Percentiles rank a stretch among this genome's conserved stretches.
Evolutionary conservation across 352 stramenopile genomes (phyloP).

Genomic region (Pythium myriotylum): DNA sequence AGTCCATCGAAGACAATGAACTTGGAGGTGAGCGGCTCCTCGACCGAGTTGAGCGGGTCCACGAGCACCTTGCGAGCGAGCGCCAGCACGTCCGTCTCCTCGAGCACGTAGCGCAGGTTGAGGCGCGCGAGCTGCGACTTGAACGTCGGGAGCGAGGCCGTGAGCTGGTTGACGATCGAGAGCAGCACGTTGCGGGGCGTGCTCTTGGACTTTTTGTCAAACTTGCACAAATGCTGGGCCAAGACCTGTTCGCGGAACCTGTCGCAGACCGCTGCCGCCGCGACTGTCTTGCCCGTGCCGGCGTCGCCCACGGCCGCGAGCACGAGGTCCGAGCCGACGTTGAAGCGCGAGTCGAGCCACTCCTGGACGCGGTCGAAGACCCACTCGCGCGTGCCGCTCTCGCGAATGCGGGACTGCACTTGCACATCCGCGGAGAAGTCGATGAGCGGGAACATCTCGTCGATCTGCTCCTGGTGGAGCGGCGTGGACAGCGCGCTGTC

Average conservation of each 20-base stretch:
- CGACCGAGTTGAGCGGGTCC: constrained; percentile 68
- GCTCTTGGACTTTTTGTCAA: constrained; percentile 77
- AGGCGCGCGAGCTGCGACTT: constrained; percentile 83
- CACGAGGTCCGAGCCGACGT: constrained; percentile 55
- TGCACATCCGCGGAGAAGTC: constrained; percentile 59
- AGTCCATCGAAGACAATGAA: constrained; percentile 77
- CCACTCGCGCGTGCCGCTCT: constrained; percentile 63
- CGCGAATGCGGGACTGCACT: constrained; percentile 40
- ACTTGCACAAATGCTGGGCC: constrained; percentile 74
- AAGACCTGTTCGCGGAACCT: constrained; percentile 60
- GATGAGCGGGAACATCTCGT: constrained; percentile 84
- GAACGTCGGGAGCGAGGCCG: constrained; percentile 61
- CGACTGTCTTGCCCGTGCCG: constrained; percentile 71
- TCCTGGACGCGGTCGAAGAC: constrained; percentile 68
- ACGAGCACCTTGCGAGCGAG: constrained; percentile 76
- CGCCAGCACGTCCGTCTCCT: constrained; percentile 69
- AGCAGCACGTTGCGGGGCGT: constrained; percentile 71
- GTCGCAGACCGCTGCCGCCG: constrained; percentile 54
- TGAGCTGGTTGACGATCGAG: constrained; percentile 83
- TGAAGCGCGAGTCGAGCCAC: constrained; percentile 77
- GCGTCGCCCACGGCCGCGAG: constrained; percentile 71
- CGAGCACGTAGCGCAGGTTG: constrained; percentile 81
- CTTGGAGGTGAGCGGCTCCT: constrained; percentile 60
- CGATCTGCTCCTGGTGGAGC: constrained; percentile 67
- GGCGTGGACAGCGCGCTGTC: constrained; percentile 72